These are phyloP conservation scores for Trebouxia sp. DNA, from an alignment of 139 green algal genomes.

Conservation along the genomic window DNA sequence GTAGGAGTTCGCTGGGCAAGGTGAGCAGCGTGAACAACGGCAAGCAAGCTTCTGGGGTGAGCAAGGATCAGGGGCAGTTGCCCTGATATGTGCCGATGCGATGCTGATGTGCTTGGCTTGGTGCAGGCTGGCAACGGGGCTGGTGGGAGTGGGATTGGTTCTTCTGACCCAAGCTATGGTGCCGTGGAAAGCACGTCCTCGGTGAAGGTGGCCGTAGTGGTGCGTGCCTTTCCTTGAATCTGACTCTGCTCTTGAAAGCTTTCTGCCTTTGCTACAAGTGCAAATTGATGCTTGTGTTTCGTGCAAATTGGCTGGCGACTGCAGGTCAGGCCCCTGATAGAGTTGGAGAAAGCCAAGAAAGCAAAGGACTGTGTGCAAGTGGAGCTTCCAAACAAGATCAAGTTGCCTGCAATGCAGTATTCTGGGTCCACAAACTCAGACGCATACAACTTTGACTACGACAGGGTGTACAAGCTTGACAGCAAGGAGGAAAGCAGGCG, in stretches of 20 bases:
- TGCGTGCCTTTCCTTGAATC: too few species aligned
- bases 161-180: slow-evolving; percentile 18
- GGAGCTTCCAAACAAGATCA: slow-evolving; percentile 19
- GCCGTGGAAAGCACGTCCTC: slow-evolving; percentile 25
- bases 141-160: background rate
- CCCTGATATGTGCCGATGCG: too few species aligned
- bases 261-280: too few species aligned
- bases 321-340: slow-evolving; percentile 45
- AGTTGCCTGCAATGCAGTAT: slow-evolving; percentile 28
- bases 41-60: background rate
- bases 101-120: background rate
- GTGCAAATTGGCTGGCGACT: background rate
- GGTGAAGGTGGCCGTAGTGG: slow-evolving; percentile 55
- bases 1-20: background rate
- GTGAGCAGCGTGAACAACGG: background rate
- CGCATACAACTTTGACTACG: slow-evolving; percentile 42
- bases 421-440: slow-evolving; percentile 13
- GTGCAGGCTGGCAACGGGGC: background rate
- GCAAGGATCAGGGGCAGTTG: too few species aligned
- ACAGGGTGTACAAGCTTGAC: slow-evolving; percentile 31
- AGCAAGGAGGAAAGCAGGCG: slow-evolving; percentile 1
- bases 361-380: slow-evolving; percentile 33
- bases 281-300: too few species aligned
- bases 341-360: slow-evolving; percentile 35
- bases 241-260: too few species aligned